These are phyloP conservation scores for Trichosporon faecale DNA, from an alignment of 1,284 basidiomycete genomes.

Conservation along the genomic window DNA sequence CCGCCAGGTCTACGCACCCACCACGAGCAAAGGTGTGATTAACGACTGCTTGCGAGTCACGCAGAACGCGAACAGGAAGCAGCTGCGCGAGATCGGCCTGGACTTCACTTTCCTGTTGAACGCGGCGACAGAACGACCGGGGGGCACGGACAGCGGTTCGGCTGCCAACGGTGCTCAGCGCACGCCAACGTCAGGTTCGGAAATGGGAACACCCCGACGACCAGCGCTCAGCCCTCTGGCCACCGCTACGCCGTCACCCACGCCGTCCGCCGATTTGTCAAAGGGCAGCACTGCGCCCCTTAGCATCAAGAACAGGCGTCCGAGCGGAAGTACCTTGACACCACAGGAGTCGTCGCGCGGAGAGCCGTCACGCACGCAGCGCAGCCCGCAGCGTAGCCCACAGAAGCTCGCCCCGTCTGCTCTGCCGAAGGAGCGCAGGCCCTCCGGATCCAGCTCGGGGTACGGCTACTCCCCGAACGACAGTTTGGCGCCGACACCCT, in stretches of 20 bases:
- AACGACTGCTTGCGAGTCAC: slow-evolving; percentile 75
- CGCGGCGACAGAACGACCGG: slow-evolving; percentile 58
- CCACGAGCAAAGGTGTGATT: slow-evolving; percentile 65
- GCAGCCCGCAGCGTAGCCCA: not conserved
- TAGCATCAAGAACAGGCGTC: slow-evolving; percentile 18
- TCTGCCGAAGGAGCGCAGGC: not conserved
- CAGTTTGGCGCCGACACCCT: not conserved
- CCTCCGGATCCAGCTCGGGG: not conserved
- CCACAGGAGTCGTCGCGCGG: not conserved
- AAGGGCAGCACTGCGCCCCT: slow-evolving; percentile 25
- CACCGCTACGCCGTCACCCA: not conserved
- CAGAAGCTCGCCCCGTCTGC: not conserved
- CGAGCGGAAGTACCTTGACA: not conserved
- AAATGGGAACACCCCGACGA: not conserved
- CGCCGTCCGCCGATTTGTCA: slow-evolving; percentile 6
- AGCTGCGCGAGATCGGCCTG: slow-evolving; percentile 84
- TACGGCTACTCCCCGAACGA: not conserved
- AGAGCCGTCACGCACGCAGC: not conserved
- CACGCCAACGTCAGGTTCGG: not conserved
- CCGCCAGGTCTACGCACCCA: slow-evolving; percentile 83
- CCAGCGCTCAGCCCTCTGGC: not conserved
- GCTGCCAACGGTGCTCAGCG: not conserved
- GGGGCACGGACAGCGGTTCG: not conserved
- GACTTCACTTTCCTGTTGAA: slow-evolving; percentile 85
- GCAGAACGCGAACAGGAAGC: slow-evolving; percentile 73